Conservation (phyloP, 2,329 filamentous ascomycete genomes). For the Monosporascus sp. region DNA sequence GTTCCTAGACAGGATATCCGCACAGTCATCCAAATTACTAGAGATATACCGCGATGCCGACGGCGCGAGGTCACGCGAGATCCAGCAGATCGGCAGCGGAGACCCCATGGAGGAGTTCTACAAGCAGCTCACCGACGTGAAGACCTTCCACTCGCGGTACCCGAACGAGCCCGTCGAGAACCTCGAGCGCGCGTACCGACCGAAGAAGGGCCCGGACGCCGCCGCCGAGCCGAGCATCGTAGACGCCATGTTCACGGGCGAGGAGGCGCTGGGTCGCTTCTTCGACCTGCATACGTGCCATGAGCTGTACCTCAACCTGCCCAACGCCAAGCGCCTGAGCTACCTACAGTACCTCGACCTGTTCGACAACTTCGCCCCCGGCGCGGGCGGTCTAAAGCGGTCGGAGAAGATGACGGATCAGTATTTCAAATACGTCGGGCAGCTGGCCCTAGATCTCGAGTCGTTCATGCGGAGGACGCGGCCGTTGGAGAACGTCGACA, state of each 20-base stretch:
- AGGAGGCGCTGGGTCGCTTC: conserved; percentile 88
- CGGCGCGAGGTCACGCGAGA: conserved; percentile 67
- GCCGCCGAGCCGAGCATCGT: conserved; percentile 62
- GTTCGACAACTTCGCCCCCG: conserved; percentile 80
- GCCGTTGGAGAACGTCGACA: conserved; percentile 80
- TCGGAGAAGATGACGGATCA: conserved; percentile 84
- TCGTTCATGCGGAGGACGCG: conserved; percentile 78
- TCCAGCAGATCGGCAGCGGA: conserved; percentile 76
- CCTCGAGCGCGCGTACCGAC: conserved; percentile 85
- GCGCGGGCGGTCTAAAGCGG: conserved; percentile 68
- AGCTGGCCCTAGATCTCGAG: conserved; percentile 78
- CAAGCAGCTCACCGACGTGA: conserved; percentile 73
- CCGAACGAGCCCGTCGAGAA: conserved; percentile 95
- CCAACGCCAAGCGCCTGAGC: conserved; percentile 74
- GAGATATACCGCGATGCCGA: conserved; percentile 79
- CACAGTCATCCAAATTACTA: conserved; percentile 74
- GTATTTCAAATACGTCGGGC: conserved; percentile 85
- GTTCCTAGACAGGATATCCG: conserved; percentile 81
- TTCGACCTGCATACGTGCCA: conserved; percentile 82
- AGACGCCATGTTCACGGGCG: conserved; percentile 90
- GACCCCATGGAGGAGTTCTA: conserved; percentile 92
- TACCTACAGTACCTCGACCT: conserved; percentile 91
- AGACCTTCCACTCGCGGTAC: conserved; percentile 83
- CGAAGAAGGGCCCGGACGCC: conserved; percentile 56
- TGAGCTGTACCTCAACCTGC: conserved; percentile 85